Percentiles rank a stretch among this genome's conserved stretches.
Conservation (phyloP, 2,329 filamentous ascomycete species). For the Pyrenophora graminea region DNA sequence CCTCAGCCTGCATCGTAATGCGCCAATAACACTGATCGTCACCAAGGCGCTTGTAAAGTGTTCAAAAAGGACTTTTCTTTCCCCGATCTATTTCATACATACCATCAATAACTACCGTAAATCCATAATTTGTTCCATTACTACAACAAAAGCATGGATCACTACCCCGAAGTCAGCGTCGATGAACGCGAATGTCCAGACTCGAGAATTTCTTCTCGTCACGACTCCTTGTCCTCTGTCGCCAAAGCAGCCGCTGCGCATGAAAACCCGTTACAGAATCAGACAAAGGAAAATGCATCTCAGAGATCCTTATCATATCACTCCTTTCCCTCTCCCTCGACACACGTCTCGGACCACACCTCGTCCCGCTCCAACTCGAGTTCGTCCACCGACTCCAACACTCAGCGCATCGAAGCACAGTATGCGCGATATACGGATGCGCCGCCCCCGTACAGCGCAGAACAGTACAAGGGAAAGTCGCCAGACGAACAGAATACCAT, state of each 20-base stretch:
- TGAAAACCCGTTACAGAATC: neutral
- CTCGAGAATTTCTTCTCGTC: conserved; percentile 17
- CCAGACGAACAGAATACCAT: conserved; percentile 28
- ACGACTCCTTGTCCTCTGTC: conserved; percentile 24
- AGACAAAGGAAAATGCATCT: neutral
- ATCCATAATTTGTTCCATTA: neutral
- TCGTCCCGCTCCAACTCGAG: conserved; percentile 10
- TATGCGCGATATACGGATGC: conserved; percentile 27
- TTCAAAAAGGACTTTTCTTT: neutral
- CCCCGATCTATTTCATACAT: neutral
- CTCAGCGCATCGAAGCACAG: conserved; percentile 20
- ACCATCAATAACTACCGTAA: neutral
- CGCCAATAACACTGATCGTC: neutral
- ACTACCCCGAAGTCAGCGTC: conserved; percentile 30
- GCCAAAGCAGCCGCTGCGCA: conserved; percentile 7
- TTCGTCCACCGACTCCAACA: conserved; percentile 7
- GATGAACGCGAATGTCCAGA: conserved; percentile 24
- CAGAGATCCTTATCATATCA: conserved; percentile 9
- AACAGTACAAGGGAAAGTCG: conserved; percentile 30
- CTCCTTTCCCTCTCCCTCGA: conserved; percentile 19
- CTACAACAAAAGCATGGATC: conserved; percentile 23
- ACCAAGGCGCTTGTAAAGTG: neutral
- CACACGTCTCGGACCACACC: conserved; percentile 8
- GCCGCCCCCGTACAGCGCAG: conserved; percentile 26
- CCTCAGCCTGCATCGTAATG: conserved; percentile 1